Percentiles rank a stretch among this genome's conserved stretches.
Evolutionary conservation across 306 rosid species (phyloP).

Genomic region (Ormosia semicastrata): DNA sequence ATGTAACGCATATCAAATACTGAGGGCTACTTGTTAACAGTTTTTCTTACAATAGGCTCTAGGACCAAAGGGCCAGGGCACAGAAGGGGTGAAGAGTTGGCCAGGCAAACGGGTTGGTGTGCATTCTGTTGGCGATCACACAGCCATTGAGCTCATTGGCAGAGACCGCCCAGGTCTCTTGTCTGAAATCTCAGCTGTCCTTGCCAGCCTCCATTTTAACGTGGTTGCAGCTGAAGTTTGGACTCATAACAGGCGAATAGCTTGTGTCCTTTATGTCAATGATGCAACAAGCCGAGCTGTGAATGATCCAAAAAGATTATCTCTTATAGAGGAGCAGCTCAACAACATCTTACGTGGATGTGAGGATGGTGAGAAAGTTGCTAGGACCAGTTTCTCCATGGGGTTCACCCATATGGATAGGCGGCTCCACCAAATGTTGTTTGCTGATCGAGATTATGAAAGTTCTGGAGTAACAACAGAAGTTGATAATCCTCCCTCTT

Average conservation of each 20-base stretch:
- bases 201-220: conserved; percentile 63
- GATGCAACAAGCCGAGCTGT: conserved; percentile 45
- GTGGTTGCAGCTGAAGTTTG: conserved; percentile 81
- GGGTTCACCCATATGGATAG: conserved; percentile 77
- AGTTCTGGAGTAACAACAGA: conserved; percentile 49
- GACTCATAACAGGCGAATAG: conserved; percentile 76
- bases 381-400: conserved; percentile 65
- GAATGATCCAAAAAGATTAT: conserved; percentile 50
- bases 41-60: conserved; percentile 64
- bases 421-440: conserved; percentile 77
- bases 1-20: conserved; percentile 23
- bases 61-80: conserved; percentile 76
- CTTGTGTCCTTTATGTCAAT: conserved; percentile 67
- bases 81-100: conserved; percentile 51
- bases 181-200: conserved; percentile 81
- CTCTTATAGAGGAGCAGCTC: conserved; percentile 77
- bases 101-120: conserved; percentile 65
- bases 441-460: conserved; percentile 81
- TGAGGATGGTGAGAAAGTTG: conserved; percentile 62
- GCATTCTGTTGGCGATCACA: conserved; percentile 66
- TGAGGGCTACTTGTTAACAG: conserved; percentile 45
- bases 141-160: conserved; percentile 71
- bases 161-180: conserved; percentile 81
- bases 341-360: conserved; percentile 67
- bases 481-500: conserved; percentile 43